A percentile compares a stretch with the other conserved stretches of the same genome.
Conservation (phyloP, 345 rosid genomes). For the Laguncularia racemosa region DNA sequence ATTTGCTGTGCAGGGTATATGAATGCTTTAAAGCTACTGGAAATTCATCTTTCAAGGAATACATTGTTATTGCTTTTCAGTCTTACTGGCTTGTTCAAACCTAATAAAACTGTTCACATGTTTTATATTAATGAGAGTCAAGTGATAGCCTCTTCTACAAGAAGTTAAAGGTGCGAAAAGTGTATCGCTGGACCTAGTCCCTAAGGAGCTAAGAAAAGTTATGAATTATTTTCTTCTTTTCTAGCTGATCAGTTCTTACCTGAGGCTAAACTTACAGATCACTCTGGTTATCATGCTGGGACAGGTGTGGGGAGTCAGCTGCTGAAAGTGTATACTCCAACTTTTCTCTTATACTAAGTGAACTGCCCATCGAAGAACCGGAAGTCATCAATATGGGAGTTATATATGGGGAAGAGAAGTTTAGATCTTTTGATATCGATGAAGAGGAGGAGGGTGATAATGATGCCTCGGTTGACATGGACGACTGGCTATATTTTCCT, state of each 20-base stretch:
- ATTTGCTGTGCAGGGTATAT: too few species aligned
- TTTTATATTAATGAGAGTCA: too few species aligned
- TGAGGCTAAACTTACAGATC: background rate
- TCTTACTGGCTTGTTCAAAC: too few species aligned
- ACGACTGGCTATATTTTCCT: constrained; percentile 73
- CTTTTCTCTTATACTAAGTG: constrained; percentile 59
- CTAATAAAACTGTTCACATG: too few species aligned
- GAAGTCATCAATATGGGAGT: constrained; percentile 52
- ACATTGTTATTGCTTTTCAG: too few species aligned
- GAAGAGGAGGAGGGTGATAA: constrained; percentile 32
- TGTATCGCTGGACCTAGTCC: too few species aligned
- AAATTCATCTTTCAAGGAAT: too few species aligned
- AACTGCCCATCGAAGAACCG: constrained; percentile 67
- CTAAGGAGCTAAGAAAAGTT: too few species aligned
- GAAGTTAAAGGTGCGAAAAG: too few species aligned
- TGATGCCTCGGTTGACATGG: constrained; percentile 64
- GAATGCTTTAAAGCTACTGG: too few species aligned
- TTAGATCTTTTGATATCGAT: constrained; percentile 14
- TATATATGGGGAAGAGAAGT: constrained; percentile 27
- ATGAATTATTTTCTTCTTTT: too few species aligned
- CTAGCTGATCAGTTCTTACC: background rate
- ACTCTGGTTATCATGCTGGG: constrained; percentile 6
- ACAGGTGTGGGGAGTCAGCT: constrained; percentile 67
- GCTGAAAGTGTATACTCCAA: constrained; percentile 70
- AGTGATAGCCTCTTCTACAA: too few species aligned